Percentiles rank a stretch among this genome's conserved stretches.
phyloP scores from a whole-genome alignment of 306 rosid species.

The Oemleria cerasiformis region DNA sequence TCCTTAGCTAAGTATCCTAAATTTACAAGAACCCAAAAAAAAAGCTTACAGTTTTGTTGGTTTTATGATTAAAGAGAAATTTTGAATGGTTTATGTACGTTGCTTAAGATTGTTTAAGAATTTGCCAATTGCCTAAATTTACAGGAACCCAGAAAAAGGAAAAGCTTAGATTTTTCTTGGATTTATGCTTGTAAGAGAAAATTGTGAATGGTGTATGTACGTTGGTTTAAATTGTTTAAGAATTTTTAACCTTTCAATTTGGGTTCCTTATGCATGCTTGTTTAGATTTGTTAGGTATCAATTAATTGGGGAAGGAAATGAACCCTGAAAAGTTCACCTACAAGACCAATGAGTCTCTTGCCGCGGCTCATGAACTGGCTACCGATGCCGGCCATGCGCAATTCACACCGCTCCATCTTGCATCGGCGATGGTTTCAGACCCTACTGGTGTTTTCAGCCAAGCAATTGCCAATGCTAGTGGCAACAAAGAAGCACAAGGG shows the following conservation, averaged over 20 bases:
- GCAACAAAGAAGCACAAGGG: conserved; percentile 48
- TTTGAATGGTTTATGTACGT: too few species aligned
- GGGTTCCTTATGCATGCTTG: background rate
- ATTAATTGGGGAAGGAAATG: conserved; percentile 32
- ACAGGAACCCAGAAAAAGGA: too few species aligned
- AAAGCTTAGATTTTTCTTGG: too few species aligned
- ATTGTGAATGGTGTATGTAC: too few species aligned
- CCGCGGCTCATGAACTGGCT: conserved; percentile 69
- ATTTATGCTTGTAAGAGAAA: too few species aligned
- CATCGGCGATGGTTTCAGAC: conserved; percentile 49
- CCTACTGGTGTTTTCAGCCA: conserved; percentile 58
- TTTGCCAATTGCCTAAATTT: too few species aligned
- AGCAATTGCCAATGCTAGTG: conserved; percentile 54
- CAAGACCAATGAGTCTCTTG: conserved; percentile 79
- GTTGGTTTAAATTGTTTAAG: too few species aligned
- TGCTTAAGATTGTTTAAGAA: conserved; percentile 17
- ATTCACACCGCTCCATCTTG: conserved; percentile 75
- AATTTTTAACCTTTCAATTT: background rate
- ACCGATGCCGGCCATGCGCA: conserved; percentile 65
- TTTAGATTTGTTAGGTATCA: conserved; percentile 20
- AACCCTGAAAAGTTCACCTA: conserved; percentile 90
- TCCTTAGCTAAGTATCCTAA: background rate
- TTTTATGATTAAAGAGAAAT: background rate
- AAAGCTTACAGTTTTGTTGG: background rate
- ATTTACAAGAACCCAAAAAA: background rate